Percentiles rank a stretch among this genome's conserved stretches.
These are phyloP conservation scores for Colletotrichum sp. DNA, from an alignment of 2,329 filamentous ascomycete genomes.

Conservation along the genomic window DNA sequence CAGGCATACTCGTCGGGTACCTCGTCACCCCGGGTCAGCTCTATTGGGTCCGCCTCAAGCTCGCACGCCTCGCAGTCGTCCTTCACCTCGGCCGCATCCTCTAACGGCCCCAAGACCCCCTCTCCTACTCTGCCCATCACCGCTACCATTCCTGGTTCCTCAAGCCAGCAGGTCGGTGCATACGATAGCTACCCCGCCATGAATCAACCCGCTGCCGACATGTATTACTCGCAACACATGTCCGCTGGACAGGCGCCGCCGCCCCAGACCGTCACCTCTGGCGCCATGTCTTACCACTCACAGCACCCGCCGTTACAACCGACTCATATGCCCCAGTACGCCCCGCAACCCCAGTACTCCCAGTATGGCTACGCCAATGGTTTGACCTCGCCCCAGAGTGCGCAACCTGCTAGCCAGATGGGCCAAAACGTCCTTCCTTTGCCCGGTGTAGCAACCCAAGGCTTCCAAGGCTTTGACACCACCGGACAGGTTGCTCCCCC, in stretches of 20 bases:
- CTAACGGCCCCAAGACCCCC: conserved; percentile 76
- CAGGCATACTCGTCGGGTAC: conserved; percentile 75
- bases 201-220: conserved; percentile 83
- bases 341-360: conserved; percentile 63
- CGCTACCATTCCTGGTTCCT: conserved; percentile 43
- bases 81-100: conserved; percentile 59
- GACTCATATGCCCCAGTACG: conserved; percentile 68
- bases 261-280: conserved; percentile 78
- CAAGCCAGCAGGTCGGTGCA: conserved; percentile 40
- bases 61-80: conserved; percentile 61
- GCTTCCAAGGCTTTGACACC: conserved; percentile 72
- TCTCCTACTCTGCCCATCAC: conserved; percentile 69
- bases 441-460: conserved; percentile 61
- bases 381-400: conserved; percentile 79
- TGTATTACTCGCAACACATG: conserved; percentile 86
- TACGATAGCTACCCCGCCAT: conserved; percentile 64
- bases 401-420: conserved; percentile 73
- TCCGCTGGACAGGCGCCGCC: conserved; percentile 77
- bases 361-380: conserved; percentile 80
- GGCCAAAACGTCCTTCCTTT: conserved; percentile 71
- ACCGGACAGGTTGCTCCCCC: conserved; percentile 93
- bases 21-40: conserved; percentile 78
- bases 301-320: conserved; percentile 80
- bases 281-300: conserved; percentile 76
- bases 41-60: conserved; percentile 66